Evolutionary conservation across 305 asterid species (phyloP), one percentile per base, ranked within the genome.

Genomic region (Euphrasia arctica): DNA sequence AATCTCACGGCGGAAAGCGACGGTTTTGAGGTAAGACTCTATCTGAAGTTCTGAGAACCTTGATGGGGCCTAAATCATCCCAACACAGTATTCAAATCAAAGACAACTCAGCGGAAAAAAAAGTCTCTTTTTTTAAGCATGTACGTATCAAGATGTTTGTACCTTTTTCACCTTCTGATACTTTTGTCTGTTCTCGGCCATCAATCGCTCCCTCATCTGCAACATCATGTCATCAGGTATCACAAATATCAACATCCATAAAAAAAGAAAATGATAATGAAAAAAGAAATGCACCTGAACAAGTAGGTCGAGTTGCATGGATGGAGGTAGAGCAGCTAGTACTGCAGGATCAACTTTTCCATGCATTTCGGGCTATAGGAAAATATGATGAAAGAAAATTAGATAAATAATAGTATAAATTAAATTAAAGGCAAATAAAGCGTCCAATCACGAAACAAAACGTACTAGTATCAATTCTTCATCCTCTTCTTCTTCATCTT

Each of bases 271-370:
- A 62, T 54, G 36, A 29, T 31, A 64, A 25, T 4, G 42, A 27
- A 63, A 51, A 71, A 64, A 42, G 6, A 43, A 54, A 65, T 28
- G 58, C 65, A 94, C 99, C 95, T 94, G 99, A 47, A 79, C 95
- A 72, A 94, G 99, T 77, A 94, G 99, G 75, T 94, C 99, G 68
- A 94, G 97, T 78, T 94, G 99, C 99, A 90, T 85, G 0, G 99
- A 94, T 45, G 98, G 99, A 67, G 99, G 99, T 79, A 90, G 75
- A 67, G 93, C 67, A 66, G 99, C 99, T 82, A 94, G 77, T 65
- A 94, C 76, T 57, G 96, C 91, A 67, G 97, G 99, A 83, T 94
- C 99, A 71, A 94, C 76, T 72, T 83, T 88, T 71, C 95, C 97
- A 47, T 88, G 81, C 83, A 89, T 84, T 72, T 80, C 84, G 29